These are phyloP conservation scores for Prunella vulgaris DNA, from an alignment of 257 asterid genomes.

Conservation along the genomic window DNA sequence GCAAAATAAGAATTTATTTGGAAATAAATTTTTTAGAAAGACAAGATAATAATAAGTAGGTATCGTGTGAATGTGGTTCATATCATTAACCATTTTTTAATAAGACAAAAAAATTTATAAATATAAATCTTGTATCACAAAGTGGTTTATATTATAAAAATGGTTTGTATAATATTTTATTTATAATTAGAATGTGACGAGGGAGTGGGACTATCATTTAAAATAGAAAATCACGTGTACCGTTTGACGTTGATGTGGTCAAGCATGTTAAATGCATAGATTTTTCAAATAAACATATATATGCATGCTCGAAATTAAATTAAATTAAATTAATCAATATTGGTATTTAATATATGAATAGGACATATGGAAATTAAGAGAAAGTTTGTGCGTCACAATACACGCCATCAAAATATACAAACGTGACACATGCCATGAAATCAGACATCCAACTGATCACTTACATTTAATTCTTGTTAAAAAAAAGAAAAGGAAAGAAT, in stretches of 20 bases:
- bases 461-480: neutral
- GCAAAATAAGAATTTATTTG: too few relatives aligned
- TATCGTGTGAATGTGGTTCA: too few relatives aligned
- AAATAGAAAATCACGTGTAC: neutral
- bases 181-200: too few relatives aligned
- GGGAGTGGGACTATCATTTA: too few relatives aligned
- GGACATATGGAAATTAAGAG: neutral
- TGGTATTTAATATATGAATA: neutral
- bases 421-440: neutral
- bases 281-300: neutral
- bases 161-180: too few relatives aligned
- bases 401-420: neutral
- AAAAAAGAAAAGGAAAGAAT: slow-evolving; percentile 18
- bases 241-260: neutral
- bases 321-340: too few relatives aligned
- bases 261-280: neutral
- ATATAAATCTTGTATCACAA: too few relatives aligned
- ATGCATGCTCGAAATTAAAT: neutral
- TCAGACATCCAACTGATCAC: neutral
- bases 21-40: too few relatives aligned
- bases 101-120: too few relatives aligned
- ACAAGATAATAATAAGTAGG: too few relatives aligned
- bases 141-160: too few relatives aligned
- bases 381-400: neutral
- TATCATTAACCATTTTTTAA: too few relatives aligned